Conservation (phyloP, 495 filamentous ascomycete genomes). For the Trichoderma asperelloides region DNA sequence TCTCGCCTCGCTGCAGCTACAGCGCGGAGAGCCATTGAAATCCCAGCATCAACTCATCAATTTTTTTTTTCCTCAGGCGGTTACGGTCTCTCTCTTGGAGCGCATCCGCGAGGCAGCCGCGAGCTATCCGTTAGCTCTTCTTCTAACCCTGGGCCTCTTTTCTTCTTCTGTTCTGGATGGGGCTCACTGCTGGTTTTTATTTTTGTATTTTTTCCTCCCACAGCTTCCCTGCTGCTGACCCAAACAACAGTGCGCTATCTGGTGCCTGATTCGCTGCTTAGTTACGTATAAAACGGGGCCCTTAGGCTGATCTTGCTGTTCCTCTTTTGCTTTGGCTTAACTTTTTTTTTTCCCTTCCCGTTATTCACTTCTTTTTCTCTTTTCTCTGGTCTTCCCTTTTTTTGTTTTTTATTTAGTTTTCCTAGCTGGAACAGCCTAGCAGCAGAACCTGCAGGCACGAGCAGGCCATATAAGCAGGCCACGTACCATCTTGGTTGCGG, state of each 20-base stretch:
- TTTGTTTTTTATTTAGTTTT: not conserved
- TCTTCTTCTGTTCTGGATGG: too few species aligned
- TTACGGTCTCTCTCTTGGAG: too few species aligned
- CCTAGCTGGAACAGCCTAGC: not conserved
- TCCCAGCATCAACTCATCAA: too few species aligned
- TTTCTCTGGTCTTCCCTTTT: not conserved
- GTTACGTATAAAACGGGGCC: slow-evolving; percentile 2
- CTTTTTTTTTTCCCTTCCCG: not conserved
- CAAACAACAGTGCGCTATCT: not conserved
- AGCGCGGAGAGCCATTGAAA: not conserved
- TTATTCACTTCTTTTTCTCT: not conserved
- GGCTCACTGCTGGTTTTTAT: too few species aligned
- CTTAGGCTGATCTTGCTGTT: not conserved
- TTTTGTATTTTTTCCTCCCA: too few species aligned
- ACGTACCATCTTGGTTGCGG: not conserved
- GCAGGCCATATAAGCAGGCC: not conserved
- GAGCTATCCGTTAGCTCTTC: too few species aligned
- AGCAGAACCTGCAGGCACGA: not conserved
- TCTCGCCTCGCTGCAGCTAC: not conserved
- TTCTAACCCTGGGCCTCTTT: too few species aligned
- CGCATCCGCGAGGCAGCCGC: too few species aligned
- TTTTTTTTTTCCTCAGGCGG: too few species aligned
- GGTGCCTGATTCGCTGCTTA: not conserved
- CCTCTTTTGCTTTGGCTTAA: not conserved
- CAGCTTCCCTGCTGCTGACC: too few species aligned